Conservation (phyloP, 306 rosid species). For the Vicia villosa region DNA sequence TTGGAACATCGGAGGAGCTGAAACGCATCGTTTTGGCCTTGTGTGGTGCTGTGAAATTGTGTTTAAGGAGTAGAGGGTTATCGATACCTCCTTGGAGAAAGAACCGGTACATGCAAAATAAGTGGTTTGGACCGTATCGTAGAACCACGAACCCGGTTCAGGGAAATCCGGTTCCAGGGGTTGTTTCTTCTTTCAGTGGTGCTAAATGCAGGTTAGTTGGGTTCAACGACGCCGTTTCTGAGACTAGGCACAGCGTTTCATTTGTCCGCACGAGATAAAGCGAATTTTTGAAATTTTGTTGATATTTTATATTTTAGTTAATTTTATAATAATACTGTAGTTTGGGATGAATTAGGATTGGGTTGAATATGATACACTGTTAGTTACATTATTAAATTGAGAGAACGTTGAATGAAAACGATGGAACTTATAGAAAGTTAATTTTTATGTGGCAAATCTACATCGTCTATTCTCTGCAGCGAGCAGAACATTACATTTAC, state of each 20-base stretch:
- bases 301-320: neutral
- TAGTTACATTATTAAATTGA: neutral
- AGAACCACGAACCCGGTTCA: conserved; percentile 57
- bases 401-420: neutral
- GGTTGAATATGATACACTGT: neutral
- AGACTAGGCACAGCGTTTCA: conserved; percentile 20
- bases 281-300: neutral
- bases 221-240: conserved; percentile 49
- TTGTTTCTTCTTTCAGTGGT: neutral
- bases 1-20: conserved; percentile 62
- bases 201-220: conserved; percentile 59
- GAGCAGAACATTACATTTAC: neutral
- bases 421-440: conserved; percentile 2
- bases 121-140: conserved; percentile 76
- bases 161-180: conserved; percentile 34
- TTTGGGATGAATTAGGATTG: neutral
- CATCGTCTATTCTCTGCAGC: conserved; percentile 40
- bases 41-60: conserved; percentile 59
- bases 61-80: conserved; percentile 54
- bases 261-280: conserved; percentile 43
- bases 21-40: conserved; percentile 52
- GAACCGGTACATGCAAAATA: conserved; percentile 73
- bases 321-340: neutral
- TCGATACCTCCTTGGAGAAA: conserved; percentile 87
- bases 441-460: conserved; percentile 55